Evolutionary conservation across 176 grass and related monocot species (phyloP), one percentile per base, ranked within the genome.

Genomic region (Oryza longistaminata): DNA sequence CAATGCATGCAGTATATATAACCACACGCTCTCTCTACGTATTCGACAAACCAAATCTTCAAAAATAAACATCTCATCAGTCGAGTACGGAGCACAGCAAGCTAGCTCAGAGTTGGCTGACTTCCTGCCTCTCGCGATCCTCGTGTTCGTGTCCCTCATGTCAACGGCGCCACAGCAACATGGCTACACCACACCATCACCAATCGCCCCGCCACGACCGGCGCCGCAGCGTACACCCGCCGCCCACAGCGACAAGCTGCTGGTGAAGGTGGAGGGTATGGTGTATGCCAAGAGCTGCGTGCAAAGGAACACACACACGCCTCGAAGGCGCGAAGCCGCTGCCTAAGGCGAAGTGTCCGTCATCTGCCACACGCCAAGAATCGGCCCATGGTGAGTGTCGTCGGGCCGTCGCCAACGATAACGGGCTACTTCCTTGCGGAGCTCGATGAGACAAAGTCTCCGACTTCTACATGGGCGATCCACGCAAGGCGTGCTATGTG

Each of bases 361-460:
- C 7, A 93, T 87, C 43, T 98, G 95, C 87, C 88, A 87, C 48
- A 93, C 65, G 29, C 5, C 80, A 93, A 94, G 89, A 86, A 88
- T 76, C 83, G 91, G 82, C 83, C n/a, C 9, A 71, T 79, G 79
- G 81, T 79, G 79, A 78, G 62, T 92, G 75, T 26, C 52, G 77
- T 7, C 2, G 9, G 10, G 25, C 22, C 34, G 0, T 2, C 11
- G 72, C 89, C 76, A 70, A 98, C 42, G 6, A 17, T 21, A 75
- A 87, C 1, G 87, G n/a, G 91, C 46, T 98, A 95, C 90, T 93
- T 92, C 76, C 78, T 77, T 21, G 76, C 80, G 1, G 66, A 85
- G 49, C 84, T 95, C 49, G 74, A 83, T 73, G 88, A 86, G 3
- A 10, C 62, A 49, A 9, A 25, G 33, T 62, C 19, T 19, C 24